Conservation (phyloP, 139 green algal genomes). For the Gonium pectorale region DNA sequence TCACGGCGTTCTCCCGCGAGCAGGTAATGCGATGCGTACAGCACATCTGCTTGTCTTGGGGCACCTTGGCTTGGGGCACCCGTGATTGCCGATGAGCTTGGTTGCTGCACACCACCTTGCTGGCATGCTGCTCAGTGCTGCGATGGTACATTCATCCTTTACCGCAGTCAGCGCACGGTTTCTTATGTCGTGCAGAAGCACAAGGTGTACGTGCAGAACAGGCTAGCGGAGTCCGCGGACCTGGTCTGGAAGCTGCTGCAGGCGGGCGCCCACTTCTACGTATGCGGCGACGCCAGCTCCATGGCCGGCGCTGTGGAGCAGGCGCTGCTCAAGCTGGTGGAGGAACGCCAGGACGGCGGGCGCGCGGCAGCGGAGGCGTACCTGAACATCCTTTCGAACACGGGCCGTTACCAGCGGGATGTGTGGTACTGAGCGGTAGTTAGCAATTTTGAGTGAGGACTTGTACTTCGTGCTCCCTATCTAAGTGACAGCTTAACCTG, state of each 20-base stretch:
- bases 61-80: too few relatives aligned
- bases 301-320: constrained; percentile 84
- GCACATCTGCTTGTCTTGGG: too few relatives aligned
- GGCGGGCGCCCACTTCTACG: constrained; percentile 85
- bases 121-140: too few relatives aligned
- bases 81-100: too few relatives aligned
- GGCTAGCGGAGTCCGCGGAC: constrained; percentile 69
- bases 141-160: too few relatives aligned
- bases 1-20: constrained; percentile 88
- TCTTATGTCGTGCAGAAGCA: constrained; percentile 12
- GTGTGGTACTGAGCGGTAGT: constrained; percentile 79
- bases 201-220: constrained; percentile 97
- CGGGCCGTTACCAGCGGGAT: constrained; percentile 84
- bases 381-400: constrained; percentile 63
- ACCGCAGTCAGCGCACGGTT: too few relatives aligned
- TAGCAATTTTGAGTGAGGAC: too few relatives aligned
- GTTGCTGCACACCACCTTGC: too few relatives aligned
- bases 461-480: too few relatives aligned
- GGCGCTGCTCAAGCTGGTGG: constrained; percentile 53
- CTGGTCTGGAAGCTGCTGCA: constrained; percentile 83
- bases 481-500: too few relatives aligned
- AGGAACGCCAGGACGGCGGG: not conserved
- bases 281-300: constrained; percentile 87
- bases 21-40: constrained; percentile 47
- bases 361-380: constrained; percentile 59